Evolutionary conservation across 2,329 filamentous ascomycete species (phyloP), one percentile per base, ranked within the genome.

Genomic region (Cordyceps tenuipes): DNA sequence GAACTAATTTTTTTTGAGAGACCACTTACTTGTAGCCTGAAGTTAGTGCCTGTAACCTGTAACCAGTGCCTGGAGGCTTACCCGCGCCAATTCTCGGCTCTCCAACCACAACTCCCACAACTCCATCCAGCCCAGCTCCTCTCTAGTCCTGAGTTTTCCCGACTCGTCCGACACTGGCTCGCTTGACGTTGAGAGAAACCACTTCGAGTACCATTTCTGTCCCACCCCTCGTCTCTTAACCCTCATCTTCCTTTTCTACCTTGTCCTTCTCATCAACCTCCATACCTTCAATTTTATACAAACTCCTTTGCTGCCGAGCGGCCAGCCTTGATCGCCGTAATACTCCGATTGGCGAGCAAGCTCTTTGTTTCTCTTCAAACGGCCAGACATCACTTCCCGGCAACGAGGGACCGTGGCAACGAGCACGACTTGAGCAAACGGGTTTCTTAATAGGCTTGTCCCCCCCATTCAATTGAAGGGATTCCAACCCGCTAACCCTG

Each of bases 1-100:
- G 70, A 74, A 73, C 72, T 71, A 72, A 73, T 75, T 67, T 65
- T 65, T 66, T 62, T 65, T 66, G 47, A 50, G 57, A 17, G 23
- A 57, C 43, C 39, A 13, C 26, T 47, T 13, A 6, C 3, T 21
- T 19, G 44, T 49, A 39, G 34, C 26, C 26, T 43, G n/a, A 17
- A 43, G 23, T 34, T 59, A 59, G 54, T 41, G 19, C 44, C 44
- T 53, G 29, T 44, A 23, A 41, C 36, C 17, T 13, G 36, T 8
- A 6, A 3, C 34, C 34, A 36, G 34, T 58, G 34, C 17, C 52
- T 36, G 52, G 15, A 17, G 13, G 34, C 34, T 10, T 2, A 36
- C 34, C 34, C 34, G 34, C 34, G 34, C 46, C 13, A 29, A 19
- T 31, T 50, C 36, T 58, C 39, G 54, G 31, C 53, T 21, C 53